Conservation (phyloP, 2,329 filamentous ascomycete genomes). For the Bertia moriformis region DNA sequence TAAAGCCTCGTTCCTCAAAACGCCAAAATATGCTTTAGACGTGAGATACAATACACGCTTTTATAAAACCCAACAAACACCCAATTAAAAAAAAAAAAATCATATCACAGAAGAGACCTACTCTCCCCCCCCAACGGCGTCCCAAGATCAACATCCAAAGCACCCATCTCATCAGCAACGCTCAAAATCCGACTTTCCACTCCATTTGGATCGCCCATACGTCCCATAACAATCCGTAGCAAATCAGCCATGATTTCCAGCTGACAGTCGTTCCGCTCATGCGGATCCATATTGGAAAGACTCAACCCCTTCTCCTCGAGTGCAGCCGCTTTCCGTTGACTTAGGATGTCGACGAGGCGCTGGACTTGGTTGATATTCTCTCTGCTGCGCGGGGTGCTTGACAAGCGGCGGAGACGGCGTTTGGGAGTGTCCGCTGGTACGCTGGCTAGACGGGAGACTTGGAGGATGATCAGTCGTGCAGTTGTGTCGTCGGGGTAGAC, state of each 20-base stretch:
- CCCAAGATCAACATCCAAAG: not conserved
- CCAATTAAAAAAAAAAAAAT: no score
- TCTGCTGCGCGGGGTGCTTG: conserved; percentile 21
- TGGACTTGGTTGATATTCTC: conserved; percentile 23
- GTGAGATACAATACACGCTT: no score
- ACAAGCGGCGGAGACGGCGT: conserved; percentile 18
- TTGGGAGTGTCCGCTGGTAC: conserved; percentile 15
- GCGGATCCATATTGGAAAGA: conserved; percentile 3
- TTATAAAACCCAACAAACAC: no score
- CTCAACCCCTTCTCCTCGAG: conserved; percentile 3
- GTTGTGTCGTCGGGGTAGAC: conserved; percentile 24
- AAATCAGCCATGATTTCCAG: conserved; percentile 6
- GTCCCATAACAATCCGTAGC: conserved; percentile 5
- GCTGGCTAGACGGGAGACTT: conserved; percentile 22
- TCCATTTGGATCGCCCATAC: not conserved
- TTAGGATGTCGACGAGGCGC: conserved; percentile 19
- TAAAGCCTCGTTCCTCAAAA: no score
- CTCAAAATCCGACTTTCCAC: conserved; percentile 1
- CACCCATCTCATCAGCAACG: not conserved
- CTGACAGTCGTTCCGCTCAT: conserved; percentile 5
- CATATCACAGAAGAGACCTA: no score
- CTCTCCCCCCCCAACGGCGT: not conserved
- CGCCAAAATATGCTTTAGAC: no score
- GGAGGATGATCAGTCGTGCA: conserved; percentile 24
- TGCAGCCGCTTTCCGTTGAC: conserved; percentile 3